Base-by-base conservation (phyloP, 2,329 filamentous ascomycete species). In the Sphaerulina musiva region DNA sequence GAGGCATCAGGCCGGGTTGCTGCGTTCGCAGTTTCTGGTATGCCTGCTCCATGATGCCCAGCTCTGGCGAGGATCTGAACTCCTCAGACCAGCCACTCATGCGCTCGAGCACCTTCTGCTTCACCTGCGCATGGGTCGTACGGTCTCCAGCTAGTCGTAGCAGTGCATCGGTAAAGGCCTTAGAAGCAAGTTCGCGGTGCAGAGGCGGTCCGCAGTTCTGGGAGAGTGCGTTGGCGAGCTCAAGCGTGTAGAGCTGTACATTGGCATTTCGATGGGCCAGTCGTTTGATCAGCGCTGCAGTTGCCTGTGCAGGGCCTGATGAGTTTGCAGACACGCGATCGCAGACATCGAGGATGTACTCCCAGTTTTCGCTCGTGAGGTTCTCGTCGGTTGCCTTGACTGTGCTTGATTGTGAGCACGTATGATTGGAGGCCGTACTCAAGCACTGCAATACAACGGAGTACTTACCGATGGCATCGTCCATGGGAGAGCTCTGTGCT, bases 71-170 rank as follows among this genome's bases (percentile, higher is more conserved):
- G 57, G 81, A 84, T 65, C 82, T 81, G 70, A 97, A 97, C 88
- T 96, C 95, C 66, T 93, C 88, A 54, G 87, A 84, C 93, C 93
- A 98, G 61, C 92, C 89, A 70, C 87, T 85, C 89, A 97, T 97
- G 62, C 91, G 84, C 77, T 97, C 92, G 55, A 97, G 74, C 61
- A 98, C 95, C 80, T 96, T 97, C 60, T 89, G 83, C 74, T 97
- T 97, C 69, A 98, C 93, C 72, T 95, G 89, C 69, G 87, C 86
- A 72, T 97, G 93, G 49, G 92, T 96, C 71, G 95, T 98, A 74
- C 82, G 82, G 72, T 98, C 93, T 74, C 85, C 89, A 60, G 93
- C 91, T 56, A 98, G 81, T 68, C 93, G 85, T 59, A 97, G 78
- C 46, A 98, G 78, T 56, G 92, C 89, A 69, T 98, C 93, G 61